Evolutionary conservation across 179 eudicot species (phyloP).

Genomic region (Vitellaria paradoxa): DNA sequence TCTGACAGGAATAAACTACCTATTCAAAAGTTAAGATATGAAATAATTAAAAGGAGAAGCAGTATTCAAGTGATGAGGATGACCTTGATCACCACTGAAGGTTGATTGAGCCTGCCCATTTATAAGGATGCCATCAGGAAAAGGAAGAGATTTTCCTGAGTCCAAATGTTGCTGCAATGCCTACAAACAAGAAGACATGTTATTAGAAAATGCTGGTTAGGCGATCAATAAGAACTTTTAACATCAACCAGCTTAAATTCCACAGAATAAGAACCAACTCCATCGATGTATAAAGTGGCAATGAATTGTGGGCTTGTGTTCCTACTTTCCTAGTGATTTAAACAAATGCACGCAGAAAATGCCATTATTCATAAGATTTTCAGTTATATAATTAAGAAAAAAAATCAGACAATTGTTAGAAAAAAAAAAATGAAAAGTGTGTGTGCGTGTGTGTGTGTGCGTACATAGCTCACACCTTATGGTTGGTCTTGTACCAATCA

Average conservation of each 20-base stretch:
- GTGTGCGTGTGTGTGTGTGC: too few relatives aligned
- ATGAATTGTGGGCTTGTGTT: too few relatives aligned
- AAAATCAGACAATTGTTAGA: too few relatives aligned
- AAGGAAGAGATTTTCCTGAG: slow-evolving; percentile 63
- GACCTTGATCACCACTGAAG: slow-evolving; percentile 77
- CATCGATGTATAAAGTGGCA: too few relatives aligned
- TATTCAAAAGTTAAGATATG: background rate
- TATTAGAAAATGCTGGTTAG: background rate
- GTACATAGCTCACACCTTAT: slow-evolving; percentile 44
- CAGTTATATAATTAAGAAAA: background rate
- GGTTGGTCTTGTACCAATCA: slow-evolving; percentile 71
- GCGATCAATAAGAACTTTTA: too few relatives aligned
- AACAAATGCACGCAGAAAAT: background rate
- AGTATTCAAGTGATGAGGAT: background rate
- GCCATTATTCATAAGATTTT: background rate
- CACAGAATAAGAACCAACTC: too few relatives aligned
- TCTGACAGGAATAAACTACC: background rate
- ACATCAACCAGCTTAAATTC: too few relatives aligned
- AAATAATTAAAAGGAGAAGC: background rate
- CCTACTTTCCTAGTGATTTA: background rate
- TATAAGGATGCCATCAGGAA: slow-evolving; percentile 81
- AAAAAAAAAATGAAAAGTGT: too few relatives aligned
- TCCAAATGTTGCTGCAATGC: slow-evolving; percentile 53
- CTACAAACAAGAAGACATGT: slow-evolving; percentile 33
- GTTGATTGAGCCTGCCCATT: slow-evolving; percentile 57